Conservation (phyloP, 805 yeast species). For the Blastobotrys robertii region DNA sequence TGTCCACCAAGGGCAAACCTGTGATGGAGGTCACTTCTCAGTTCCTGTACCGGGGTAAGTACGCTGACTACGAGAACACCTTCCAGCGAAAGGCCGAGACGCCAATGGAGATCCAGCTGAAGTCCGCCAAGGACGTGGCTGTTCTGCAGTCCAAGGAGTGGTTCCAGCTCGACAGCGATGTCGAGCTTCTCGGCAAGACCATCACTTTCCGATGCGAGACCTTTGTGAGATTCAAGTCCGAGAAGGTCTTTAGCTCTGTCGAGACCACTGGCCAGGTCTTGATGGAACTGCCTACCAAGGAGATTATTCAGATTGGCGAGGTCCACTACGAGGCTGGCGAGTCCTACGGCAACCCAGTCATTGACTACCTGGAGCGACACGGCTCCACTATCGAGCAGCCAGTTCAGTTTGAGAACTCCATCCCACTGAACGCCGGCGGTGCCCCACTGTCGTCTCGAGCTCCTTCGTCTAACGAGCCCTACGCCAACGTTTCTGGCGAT, state of each 20-base stretch:
- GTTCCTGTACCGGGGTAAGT: slow-evolving; percentile 92
- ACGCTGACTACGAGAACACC: slow-evolving; percentile 81
- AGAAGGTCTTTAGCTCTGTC: slow-evolving; percentile 66
- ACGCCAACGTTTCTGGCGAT: slow-evolving; percentile 96
- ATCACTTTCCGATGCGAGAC: slow-evolving; percentile 87
- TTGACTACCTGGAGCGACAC: slow-evolving; percentile 83
- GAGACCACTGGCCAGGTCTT: slow-evolving; percentile 75
- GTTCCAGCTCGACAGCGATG: slow-evolving; percentile 67
- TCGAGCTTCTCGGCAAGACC: slow-evolving; percentile 67
- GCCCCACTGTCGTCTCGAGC: slow-evolving; percentile 45
- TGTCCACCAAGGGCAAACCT: slow-evolving; percentile 63
- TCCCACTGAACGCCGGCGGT: slow-evolving; percentile 59
- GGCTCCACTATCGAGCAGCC: slow-evolving; percentile 95
- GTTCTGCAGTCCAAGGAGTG: slow-evolving; percentile 93
- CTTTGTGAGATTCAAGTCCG: slow-evolving; percentile 68
- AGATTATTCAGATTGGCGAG: slow-evolving; percentile 71
- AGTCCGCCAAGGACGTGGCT: slow-evolving; percentile 80
- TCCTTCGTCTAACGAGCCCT: slow-evolving; percentile 93
- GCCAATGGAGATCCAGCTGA: slow-evolving; percentile 69
- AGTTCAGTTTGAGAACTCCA: slow-evolving; percentile 76
- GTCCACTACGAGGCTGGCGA: slow-evolving; percentile 83
- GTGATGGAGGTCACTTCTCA: slow-evolving; percentile 92
- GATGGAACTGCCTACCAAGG: slow-evolving; percentile 87
- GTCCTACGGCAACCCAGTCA: slow-evolving; percentile 95
- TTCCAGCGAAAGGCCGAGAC: slow-evolving; percentile 82